Percentiles rank a stretch among this genome's conserved stretches.
phyloP scores from a whole-genome alignment of 179 eudicot genomes.

The Patellifolia procumbens region DNA sequence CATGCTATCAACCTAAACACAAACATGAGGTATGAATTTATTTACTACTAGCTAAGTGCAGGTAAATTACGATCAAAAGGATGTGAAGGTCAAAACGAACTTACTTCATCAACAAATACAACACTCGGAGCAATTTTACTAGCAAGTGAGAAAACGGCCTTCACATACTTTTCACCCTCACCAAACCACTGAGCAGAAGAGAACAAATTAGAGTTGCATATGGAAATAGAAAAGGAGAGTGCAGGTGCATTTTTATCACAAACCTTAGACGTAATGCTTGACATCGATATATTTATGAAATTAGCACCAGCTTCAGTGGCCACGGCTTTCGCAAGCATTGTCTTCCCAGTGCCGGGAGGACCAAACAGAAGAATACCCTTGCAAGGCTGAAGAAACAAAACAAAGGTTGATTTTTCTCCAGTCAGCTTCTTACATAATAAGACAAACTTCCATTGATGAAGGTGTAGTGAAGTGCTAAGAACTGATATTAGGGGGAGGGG shows the following conservation, averaged over 20 bases:
- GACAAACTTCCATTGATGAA: background rate
- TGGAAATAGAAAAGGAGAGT: background rate
- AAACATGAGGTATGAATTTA: background rate
- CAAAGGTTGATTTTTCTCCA: background rate
- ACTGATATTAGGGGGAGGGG: too few species aligned
- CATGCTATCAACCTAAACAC: slow-evolving; percentile 88
- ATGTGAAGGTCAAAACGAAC: slow-evolving; percentile 15
- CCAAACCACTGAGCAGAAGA: slow-evolving; percentile 82
- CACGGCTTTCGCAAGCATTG: slow-evolving; percentile 98
- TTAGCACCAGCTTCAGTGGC: slow-evolving; percentile 98
- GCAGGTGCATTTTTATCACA: background rate
- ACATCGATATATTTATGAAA: slow-evolving; percentile 93
- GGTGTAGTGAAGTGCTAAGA: background rate
- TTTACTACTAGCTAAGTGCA: background rate
- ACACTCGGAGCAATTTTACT: slow-evolving; percentile 96
- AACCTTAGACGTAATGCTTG: slow-evolving; percentile 90
- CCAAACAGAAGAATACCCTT: slow-evolving; percentile 95
- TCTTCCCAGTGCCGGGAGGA: slow-evolving; percentile 96
- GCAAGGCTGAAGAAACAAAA: slow-evolving; percentile 63
- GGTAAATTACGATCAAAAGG: background rate
- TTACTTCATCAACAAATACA: slow-evolving; percentile 92
- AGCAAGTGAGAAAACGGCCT: slow-evolving; percentile 89
- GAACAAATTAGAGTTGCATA: slow-evolving; percentile 8
- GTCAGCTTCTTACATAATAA: background rate
- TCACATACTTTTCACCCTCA: slow-evolving; percentile 95